These are phyloP conservation scores for Blastobotrys petasosporus DNA, from an alignment of 1,139 yeast species.

Conservation along the genomic window DNA sequence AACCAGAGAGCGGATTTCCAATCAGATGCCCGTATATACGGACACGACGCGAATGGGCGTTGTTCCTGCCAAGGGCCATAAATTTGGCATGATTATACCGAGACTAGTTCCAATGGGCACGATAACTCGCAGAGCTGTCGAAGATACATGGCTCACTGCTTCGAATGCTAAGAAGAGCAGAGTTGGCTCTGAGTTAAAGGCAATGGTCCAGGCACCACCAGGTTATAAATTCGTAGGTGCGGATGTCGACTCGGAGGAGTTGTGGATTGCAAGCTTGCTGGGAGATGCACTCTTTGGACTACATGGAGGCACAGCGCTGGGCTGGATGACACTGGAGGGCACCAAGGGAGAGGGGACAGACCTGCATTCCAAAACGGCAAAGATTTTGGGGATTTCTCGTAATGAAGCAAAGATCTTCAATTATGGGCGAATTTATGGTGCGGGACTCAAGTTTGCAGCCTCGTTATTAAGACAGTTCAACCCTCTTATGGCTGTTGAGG, in stretches of 20 bases:
- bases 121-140: slow-evolving; percentile 92
- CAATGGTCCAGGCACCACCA: slow-evolving; percentile 77
- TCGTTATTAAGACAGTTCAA: slow-evolving; percentile 77
- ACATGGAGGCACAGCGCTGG: slow-evolving; percentile 95
- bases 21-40: slow-evolving; percentile 74
- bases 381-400: slow-evolving; percentile 80
- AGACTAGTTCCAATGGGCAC: slow-evolving; percentile 91
- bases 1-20: slow-evolving; percentile 72
- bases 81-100: slow-evolving; percentile 74
- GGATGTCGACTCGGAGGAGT: slow-evolving; percentile 92
- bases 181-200: slow-evolving; percentile 89
- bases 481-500: slow-evolving; percentile 57
- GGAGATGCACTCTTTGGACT: slow-evolving; percentile 86
- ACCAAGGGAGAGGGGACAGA: slow-evolving; percentile 88
- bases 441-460: slow-evolving; percentile 88
- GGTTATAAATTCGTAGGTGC: slow-evolving; percentile 96
- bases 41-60: slow-evolving; percentile 32
- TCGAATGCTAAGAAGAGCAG: slow-evolving; percentile 82
- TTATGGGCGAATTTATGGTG: slow-evolving; percentile 96
- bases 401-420: slow-evolving; percentile 93
- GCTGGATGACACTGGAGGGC: slow-evolving; percentile 99
- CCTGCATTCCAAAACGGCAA: slow-evolving; percentile 90
- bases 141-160: slow-evolving; percentile 96
- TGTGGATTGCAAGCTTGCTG: slow-evolving; percentile 94
- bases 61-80: slow-evolving; percentile 27